Base-by-base conservation (phyloP, 495 filamentous ascomycete genomes). In the Xylaria scruposa region DNA sequence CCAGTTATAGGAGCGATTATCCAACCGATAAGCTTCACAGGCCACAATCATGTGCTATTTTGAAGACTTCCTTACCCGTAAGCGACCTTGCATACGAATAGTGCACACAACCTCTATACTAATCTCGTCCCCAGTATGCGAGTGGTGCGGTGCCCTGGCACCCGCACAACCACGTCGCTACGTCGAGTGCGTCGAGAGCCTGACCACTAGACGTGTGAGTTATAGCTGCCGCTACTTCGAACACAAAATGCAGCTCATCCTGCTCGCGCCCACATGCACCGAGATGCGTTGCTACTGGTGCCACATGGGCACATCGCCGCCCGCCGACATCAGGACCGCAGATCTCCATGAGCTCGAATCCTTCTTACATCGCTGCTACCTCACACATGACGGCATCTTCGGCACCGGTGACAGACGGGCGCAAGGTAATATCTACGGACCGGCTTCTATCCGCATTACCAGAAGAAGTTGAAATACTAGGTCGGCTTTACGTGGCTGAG, bases 211-310 rank as follows among this genome's bases (percentile, higher is more conserved):
- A 31, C 53, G 53, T 12, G 4, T 0, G 0, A 12, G 29, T 1
- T 13, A 31, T 9, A 17, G 24, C 53, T 56, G 53, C 26, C 53
- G 26, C 1, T 17, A 56, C 29, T 60, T 60, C 33, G 58, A 33
- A 21, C 31, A 60, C 15, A 4, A 3, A 7, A n/a, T 38, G 17
- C 7, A 38, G 15, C 31, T 60, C 33, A 13, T 60, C 17, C 0
- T 60, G 0, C 17, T 60, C 33, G 24, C 58, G 31, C 58, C 54
- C 58, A 38, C 58, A 4, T 21, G n/a, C 58, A 60, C 58, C 31
- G 17, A 60, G 7, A 38, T 13, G 10, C 29, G 33, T 33, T 60
- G 58, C 31, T 60, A 60, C 19, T 60, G 58, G 58, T 60, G 58
- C 33, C 38, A 36, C 33, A 2, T 38, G 1, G 58, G 31, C 17